A percentile compares a stretch with the other conserved stretches of the same genome.
phyloP scores from a whole-genome alignment of 1,284 basidiomycete genomes.

The Leccinum discolor region DNA sequence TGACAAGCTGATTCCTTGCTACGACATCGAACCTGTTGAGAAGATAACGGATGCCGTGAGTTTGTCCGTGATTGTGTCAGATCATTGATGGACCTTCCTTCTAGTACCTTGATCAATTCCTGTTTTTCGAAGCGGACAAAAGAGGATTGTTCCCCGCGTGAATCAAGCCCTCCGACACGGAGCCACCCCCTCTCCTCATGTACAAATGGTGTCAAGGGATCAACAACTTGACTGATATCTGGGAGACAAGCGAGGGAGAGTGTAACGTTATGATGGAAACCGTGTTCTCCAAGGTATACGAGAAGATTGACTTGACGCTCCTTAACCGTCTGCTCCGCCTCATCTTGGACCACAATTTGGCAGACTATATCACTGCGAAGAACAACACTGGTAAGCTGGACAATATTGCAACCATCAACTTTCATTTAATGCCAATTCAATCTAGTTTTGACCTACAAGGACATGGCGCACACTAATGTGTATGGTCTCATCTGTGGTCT shows the following conservation, averaged over 20 bases:
- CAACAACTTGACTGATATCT: slow-evolving; percentile 92
- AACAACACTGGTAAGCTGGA: slow-evolving; percentile 77
- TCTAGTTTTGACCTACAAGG: slow-evolving; percentile 86
- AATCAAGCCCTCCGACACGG: slow-evolving; percentile 97
- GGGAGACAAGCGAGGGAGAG: slow-evolving; percentile 96
- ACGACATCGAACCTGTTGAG: slow-evolving; percentile 98
- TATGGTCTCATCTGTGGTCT: slow-evolving; percentile 93
- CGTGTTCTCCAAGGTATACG: slow-evolving; percentile 92
- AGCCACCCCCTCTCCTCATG: slow-evolving; percentile 93
- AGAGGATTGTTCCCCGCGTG: slow-evolving; percentile 95
- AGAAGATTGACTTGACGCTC: slow-evolving; percentile 95
- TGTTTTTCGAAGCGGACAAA: slow-evolving; percentile 94
- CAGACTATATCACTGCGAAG: slow-evolving; percentile 98
- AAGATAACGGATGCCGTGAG: slow-evolving; percentile 95
- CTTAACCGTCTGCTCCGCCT: slow-evolving; percentile 92
- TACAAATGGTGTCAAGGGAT: slow-evolving; percentile 98
- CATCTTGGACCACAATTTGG: slow-evolving; percentile 96
- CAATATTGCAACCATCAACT: background rate
- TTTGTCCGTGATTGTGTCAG: slow-evolving; percentile 11
- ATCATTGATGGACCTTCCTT: slow-evolving; percentile 9
- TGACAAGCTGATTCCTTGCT: slow-evolving; percentile 96
- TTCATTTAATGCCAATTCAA: slow-evolving; percentile 2
- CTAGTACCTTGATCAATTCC: slow-evolving; percentile 89
- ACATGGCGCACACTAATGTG: slow-evolving; percentile 92
- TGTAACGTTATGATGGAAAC: slow-evolving; percentile 99